Conservation (phyloP, 1,284 basidiomycete genomes). For the Bondarzewia mesenterica region DNA sequence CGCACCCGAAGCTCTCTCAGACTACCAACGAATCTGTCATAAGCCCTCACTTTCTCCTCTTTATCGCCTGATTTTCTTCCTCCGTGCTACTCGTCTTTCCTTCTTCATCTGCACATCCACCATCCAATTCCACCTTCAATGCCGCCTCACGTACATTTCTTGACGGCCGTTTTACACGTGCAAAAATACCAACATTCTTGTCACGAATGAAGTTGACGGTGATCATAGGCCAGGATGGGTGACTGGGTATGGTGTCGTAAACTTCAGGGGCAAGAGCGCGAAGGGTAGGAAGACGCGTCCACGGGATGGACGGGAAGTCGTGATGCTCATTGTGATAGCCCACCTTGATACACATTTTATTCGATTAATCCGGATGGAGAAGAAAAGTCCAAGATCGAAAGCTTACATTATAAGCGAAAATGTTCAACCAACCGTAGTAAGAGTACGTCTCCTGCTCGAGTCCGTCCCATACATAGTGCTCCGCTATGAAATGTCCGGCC, state of each 20-base stretch:
- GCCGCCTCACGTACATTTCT: neutral
- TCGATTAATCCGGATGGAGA: neutral
- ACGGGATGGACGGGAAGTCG: conserved; percentile 94
- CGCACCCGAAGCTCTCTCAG: no score
- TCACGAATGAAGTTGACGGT: conserved; percentile 92
- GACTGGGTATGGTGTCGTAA: conserved; percentile 83
- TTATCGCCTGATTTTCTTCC: neutral
- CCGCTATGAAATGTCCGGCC: conserved; percentile 96
- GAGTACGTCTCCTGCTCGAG: conserved; percentile 92
- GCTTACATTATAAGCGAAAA: conserved; percentile 89
- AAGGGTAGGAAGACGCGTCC: conserved; percentile 89
- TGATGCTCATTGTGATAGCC: conserved; percentile 99
- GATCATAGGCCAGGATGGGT: conserved; percentile 92
- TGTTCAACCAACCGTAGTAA: conserved; percentile 91
- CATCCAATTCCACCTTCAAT: conserved; percentile 10
- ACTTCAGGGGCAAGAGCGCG: conserved; percentile 84
- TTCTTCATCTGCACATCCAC: conserved; percentile 13
- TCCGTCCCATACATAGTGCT: conserved; percentile 92
- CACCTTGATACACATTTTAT: conserved; percentile 45
- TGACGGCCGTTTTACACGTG: conserved; percentile 23
- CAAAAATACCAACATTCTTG: conserved; percentile 60
- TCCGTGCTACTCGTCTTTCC: neutral
- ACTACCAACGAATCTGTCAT: no score
- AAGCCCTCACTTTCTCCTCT: neutral
- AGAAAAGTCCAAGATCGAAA: neutral